Evolutionary conservation across 495 filamentous ascomycete genomes (phyloP).

Genomic region (Elasticomyces elasticus): DNA sequence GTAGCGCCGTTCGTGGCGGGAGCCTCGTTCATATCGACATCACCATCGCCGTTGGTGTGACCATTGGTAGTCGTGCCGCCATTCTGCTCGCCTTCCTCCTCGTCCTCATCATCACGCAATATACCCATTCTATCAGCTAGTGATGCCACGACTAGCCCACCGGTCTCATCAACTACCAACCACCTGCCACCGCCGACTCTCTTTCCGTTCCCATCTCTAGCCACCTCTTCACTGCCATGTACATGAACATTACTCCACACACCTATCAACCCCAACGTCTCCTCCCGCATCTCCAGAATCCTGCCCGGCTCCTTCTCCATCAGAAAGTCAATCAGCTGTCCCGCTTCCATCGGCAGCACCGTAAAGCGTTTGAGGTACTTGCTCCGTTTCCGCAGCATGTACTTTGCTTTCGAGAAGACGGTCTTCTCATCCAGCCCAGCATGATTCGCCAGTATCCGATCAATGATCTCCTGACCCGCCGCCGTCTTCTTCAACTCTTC

Average conservation of each 20-base stretch:
- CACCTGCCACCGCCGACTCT: conserved; percentile 58
- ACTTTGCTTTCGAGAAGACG: conserved; percentile 84
- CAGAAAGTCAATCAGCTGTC: conserved; percentile 59
- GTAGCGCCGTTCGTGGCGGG: background rate
- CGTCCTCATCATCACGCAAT: conserved; percentile 42
- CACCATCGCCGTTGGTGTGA: background rate
- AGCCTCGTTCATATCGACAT: background rate
- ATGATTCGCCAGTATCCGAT: conserved; percentile 76
- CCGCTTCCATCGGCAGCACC: conserved; percentile 70
- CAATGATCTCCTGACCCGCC: conserved; percentile 77
- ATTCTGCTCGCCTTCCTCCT: background rate
- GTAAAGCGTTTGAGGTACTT: conserved; percentile 88
- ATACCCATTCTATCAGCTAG: conserved; percentile 89
- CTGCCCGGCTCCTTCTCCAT: conserved; percentile 66
- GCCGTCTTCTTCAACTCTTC: conserved; percentile 72
- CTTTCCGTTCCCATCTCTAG: conserved; percentile 30
- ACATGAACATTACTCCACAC: conserved; percentile 58
- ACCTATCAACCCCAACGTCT: conserved; percentile 64
- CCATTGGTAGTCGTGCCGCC: background rate
- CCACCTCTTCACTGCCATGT: conserved; percentile 30
- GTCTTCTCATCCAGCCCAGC: conserved; percentile 87
- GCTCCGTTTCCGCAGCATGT: conserved; percentile 82
- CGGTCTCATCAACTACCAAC: conserved; percentile 83
- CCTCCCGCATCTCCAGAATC: conserved; percentile 83
- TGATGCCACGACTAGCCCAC: conserved; percentile 74